Conservation (phyloP, 768 basidiomycete genomes). For the Trametes maxima region DNA sequence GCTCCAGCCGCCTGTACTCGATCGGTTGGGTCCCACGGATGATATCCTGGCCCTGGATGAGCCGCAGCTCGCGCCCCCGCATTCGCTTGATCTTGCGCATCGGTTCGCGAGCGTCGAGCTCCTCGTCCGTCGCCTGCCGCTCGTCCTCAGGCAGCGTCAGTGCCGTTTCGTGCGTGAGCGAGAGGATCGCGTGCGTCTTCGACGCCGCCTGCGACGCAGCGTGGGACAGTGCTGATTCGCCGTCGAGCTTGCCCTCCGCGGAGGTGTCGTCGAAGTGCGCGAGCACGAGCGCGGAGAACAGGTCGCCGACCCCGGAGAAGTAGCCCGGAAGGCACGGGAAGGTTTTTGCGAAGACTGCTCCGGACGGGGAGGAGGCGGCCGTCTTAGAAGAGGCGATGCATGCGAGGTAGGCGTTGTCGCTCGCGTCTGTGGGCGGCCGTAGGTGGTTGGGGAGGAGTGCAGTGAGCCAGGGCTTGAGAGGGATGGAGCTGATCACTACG, state of each 20-base stretch:
- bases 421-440: conserved; percentile 28
- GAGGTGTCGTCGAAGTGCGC: conserved; percentile 62
- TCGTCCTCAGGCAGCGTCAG: conserved; percentile 60
- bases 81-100: conserved; percentile 71
- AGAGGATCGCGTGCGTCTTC: conserved; percentile 74
- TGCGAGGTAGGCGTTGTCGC: conserved; percentile 58
- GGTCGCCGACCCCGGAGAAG: conserved; percentile 95
- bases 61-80: conserved; percentile 81
- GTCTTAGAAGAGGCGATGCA: conserved; percentile 65
- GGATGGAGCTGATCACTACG: conserved; percentile 91
- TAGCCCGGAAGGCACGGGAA: conserved; percentile 87
- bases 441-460: conserved; percentile 51
- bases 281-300: conserved; percentile 90
- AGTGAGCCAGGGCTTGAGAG: conserved; percentile 63
- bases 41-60: conserved; percentile 77
- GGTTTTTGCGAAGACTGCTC: conserved; percentile 61
- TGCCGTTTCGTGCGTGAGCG: conserved; percentile 60
- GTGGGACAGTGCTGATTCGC: conserved; percentile 48
- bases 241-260: conserved; percentile 4
- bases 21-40: conserved; percentile 49
- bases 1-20: conserved; percentile 33
- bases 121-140: conserved; percentile 70
- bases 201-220: conserved; percentile 71
- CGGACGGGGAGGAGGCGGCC: conserved; percentile 33
- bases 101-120: conserved; percentile 66